Base-by-base conservation (phyloP, 140 eudicot genomes). In the Anethum foeniculum region DNA sequence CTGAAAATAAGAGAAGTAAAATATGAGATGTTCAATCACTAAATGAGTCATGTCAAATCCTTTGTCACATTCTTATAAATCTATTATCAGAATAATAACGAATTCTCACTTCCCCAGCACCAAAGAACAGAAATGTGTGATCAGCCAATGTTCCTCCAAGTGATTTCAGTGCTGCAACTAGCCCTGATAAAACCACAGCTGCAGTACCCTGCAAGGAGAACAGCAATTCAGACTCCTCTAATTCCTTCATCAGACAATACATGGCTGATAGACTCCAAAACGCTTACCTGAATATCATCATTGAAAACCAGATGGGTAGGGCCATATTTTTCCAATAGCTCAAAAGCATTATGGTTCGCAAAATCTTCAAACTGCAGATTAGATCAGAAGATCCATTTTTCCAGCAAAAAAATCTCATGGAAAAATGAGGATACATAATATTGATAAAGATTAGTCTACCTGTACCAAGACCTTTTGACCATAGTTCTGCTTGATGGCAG, bases 131-230 rank as follows among this genome's bases (percentile, higher is more conserved):
- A 60, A 60, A 60, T 25, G 68, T 60, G 68, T 60, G 68, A 60
- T 60, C 68, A 21, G 68, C 68, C 68, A 60, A n/a, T 60, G 68
- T 60, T 60, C 68, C 68, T 60, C 68, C 68, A 25, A 60, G 68
- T 8, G 68, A 60, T 60, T 60, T 60, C 34, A 60, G 68, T 60
- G 68, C 68, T n/a, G 68, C 32, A 60, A 60, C 32, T 60, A 60
- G 15, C 15, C 68, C 68, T 60, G 68, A 60, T 60, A 60, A 60
- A 60, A 60, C 68, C 68, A 60, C 68, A n/a, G 15, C 68, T 60
- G 68, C 68, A n/a, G 68, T 60, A 23, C 68, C 68, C 32, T 60
- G 68, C 32, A 60, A 60, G 32, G 68, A n/a, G 32, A 25, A 60
- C 68, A 60, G 68, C 14, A 60, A 60, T 60, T 56, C 34, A 60